phyloP scores from a whole-genome alignment of 257 asterid genomes.

The Verbascum thapsus region DNA sequence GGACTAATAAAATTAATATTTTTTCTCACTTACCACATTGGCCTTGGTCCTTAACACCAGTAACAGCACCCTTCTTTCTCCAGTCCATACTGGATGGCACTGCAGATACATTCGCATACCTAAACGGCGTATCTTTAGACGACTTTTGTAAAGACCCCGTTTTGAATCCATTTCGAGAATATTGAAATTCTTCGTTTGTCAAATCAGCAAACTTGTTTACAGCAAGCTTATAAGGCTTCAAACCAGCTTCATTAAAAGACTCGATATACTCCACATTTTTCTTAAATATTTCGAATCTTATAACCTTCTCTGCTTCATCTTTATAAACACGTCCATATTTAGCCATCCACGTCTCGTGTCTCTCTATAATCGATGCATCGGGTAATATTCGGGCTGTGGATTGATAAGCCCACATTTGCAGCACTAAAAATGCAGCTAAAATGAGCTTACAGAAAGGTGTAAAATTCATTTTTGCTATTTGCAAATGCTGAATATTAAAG shows the following conservation, averaged over 20 bases:
- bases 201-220: constrained; percentile 46
- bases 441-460: constrained; percentile 24
- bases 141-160: background rate
- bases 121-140: constrained; percentile 23
- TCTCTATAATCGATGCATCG: constrained; percentile 36
- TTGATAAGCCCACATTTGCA: constrained; percentile 30
- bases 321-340: constrained; percentile 36
- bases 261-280: constrained; percentile 39
- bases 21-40: constrained; percentile 32
- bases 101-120: constrained; percentile 27
- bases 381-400: constrained; percentile 28
- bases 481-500: background rate
- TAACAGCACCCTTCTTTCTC: constrained; percentile 45
- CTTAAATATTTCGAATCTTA: constrained; percentile 38
- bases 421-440: constrained; percentile 22
- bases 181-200: constrained; percentile 41
- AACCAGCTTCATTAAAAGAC: constrained; percentile 31
- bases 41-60: constrained; percentile 39
- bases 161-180: constrained; percentile 36
- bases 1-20: no score
- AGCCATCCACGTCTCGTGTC: constrained; percentile 41
- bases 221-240: constrained; percentile 34
- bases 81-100: constrained; percentile 34
- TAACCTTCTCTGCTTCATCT: constrained; percentile 40
- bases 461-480: constrained; percentile 31